phyloP scores from a whole-genome alignment of 441 rosid genomes.

The Gossypium davidsonii region DNA sequence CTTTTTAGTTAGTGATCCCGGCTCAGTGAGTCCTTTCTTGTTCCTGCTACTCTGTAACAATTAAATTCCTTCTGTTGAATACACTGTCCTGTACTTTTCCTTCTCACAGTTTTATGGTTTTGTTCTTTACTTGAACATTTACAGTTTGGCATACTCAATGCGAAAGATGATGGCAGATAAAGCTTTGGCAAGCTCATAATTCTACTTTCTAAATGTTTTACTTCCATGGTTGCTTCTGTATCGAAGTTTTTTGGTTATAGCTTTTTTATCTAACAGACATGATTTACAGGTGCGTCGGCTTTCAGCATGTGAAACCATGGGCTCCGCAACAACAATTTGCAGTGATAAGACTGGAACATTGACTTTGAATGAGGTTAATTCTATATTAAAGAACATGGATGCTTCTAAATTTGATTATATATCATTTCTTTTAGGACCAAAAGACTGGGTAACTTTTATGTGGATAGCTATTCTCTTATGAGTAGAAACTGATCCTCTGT shows the following conservation, averaged over 20 bases:
- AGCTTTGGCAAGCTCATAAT: conserved; percentile 62
- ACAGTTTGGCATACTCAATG: conserved; percentile 93
- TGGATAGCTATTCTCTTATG: background rate
- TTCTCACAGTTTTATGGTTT: conserved; percentile 10
- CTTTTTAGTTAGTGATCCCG: background rate
- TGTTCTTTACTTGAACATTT: conserved; percentile 4
- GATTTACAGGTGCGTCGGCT: conserved; percentile 84
- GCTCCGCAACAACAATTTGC: conserved; percentile 95
- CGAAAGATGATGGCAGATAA: conserved; percentile 96
- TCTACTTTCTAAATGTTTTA: conserved; percentile 12
- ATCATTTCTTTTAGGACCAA: background rate
- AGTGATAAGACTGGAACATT: conserved; percentile 95
- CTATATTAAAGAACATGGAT: conserved; percentile 7
- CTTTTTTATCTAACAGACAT: conserved; percentile 18
- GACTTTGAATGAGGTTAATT: conserved; percentile 75
- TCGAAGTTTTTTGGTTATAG: conserved; percentile 11
- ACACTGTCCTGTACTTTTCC: background rate
- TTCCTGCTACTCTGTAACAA: conserved; percentile 10
- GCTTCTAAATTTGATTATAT: background rate
- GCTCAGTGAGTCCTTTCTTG: background rate
- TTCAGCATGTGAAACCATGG: conserved; percentile 97
- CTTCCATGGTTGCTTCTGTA: conserved; percentile 1
- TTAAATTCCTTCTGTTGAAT: conserved; percentile 6
- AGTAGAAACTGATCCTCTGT: background rate
- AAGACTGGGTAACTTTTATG: background rate